A percentile compares a stretch with the other conserved stretches of the same genome.
These are phyloP conservation scores for Penicillium occitanis DNA, from an alignment of 2,329 filamentous ascomycete species.

Conservation along the genomic window DNA sequence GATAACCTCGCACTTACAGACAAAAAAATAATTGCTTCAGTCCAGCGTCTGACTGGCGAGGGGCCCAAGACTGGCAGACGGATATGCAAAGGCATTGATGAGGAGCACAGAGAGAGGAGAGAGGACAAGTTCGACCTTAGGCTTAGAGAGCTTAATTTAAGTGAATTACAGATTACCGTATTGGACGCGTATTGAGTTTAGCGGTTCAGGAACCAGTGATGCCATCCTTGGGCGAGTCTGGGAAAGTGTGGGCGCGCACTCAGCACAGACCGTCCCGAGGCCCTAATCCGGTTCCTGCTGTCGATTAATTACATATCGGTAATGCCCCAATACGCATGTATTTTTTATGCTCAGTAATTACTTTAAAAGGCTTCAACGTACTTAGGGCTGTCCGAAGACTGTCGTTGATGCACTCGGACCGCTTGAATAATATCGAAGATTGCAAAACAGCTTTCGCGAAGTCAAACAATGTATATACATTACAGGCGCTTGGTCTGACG, in stretches of 20 bases:
- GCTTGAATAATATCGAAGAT: too few species aligned
- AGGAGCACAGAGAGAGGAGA: not conserved
- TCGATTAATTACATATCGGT: constrained; percentile 8
- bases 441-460: not conserved
- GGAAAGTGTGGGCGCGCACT: not conserved
- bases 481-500: not conserved
- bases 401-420: not conserved
- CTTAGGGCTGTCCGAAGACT: not conserved
- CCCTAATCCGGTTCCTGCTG: not conserved
- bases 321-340: not conserved
- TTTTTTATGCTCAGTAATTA: not conserved
- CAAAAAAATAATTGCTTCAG: not conserved
- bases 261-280: not conserved
- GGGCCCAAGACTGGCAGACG: constrained; percentile 1
- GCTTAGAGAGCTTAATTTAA: constrained; percentile 4
- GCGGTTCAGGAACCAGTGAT: not conserved
- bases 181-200: not conserved
- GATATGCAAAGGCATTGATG: not conserved
- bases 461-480: not conserved
- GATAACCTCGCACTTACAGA: not conserved
- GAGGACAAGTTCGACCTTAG: not conserved
- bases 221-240: not conserved
- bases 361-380: not conserved
- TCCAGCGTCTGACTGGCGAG: constrained; percentile 1
- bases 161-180: constrained; percentile 9